phyloP scores from a whole-genome alignment of 2,329 filamentous ascomycete species.

The Metarhizium anisopliae region DNA sequence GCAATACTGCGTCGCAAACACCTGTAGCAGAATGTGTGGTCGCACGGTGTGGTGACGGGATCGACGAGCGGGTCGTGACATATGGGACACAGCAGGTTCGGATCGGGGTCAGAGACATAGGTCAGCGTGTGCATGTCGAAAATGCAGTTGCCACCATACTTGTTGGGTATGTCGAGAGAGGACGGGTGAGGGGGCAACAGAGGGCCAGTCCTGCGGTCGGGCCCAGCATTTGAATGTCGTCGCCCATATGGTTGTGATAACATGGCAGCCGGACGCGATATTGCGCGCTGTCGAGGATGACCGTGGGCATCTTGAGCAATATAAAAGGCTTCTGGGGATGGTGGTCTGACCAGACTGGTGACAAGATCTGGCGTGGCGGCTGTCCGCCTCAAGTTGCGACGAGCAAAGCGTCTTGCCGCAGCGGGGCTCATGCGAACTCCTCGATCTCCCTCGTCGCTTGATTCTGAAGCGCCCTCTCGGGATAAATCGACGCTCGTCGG shows the following conservation, averaged over 20 bases:
- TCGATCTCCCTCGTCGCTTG: slow-evolving; percentile 26
- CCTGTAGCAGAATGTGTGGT: slow-evolving; percentile 55
- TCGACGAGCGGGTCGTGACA: slow-evolving; percentile 53
- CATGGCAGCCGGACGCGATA: slow-evolving; percentile 5
- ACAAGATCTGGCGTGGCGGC: slow-evolving; percentile 30
- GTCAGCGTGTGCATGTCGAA: slow-evolving; percentile 38
- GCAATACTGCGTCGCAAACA: slow-evolving; percentile 40
- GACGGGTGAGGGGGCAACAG: slow-evolving; percentile 26
- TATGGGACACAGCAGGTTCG: slow-evolving; percentile 42
- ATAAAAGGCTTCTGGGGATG: slow-evolving; percentile 27
- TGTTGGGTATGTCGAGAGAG: slow-evolving; percentile 28
- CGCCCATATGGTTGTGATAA: slow-evolving; percentile 8
- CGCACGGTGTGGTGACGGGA: slow-evolving; percentile 52
- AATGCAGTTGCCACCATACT: slow-evolving; percentile 27
- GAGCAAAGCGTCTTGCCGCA: slow-evolving; percentile 25
- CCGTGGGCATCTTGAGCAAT: slow-evolving; percentile 17
- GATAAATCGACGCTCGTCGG: neutral
- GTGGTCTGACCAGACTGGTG: slow-evolving; percentile 28
- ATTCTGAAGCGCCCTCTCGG: slow-evolving; percentile 20
- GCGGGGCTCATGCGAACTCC: slow-evolving; percentile 24
- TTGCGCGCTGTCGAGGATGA: slow-evolving; percentile 12
- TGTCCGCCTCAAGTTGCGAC: slow-evolving; percentile 24
- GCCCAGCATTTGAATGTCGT: slow-evolving; percentile 13
- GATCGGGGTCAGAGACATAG: slow-evolving; percentile 34
- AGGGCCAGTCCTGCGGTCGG: slow-evolving; percentile 24